Conservation (phyloP, 2,329 filamentous ascomycete genomes). For the Rachicladosporium sp. region DNA sequence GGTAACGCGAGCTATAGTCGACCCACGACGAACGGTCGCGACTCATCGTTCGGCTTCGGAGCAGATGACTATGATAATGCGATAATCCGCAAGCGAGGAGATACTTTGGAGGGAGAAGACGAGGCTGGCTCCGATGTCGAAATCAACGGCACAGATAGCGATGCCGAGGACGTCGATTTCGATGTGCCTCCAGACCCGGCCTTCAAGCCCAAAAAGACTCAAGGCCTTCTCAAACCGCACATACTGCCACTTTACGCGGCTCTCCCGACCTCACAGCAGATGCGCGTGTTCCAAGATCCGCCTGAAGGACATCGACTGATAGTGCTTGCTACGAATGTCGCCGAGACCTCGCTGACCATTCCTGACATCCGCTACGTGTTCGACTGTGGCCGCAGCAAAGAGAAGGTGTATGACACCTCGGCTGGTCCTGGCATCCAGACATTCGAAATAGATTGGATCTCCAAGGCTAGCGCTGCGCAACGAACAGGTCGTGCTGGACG, state of each 20-base stretch:
- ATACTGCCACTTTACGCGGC: conserved; percentile 91
- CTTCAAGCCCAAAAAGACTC: conserved; percentile 29
- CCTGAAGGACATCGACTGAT: conserved; percentile 76
- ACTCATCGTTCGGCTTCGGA: conserved; percentile 6
- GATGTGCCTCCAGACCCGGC: conserved; percentile 39
- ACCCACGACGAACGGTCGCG: too few species aligned
- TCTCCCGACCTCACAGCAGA: conserved; percentile 77
- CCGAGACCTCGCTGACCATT: conserved; percentile 93
- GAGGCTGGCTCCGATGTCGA: conserved; percentile 43
- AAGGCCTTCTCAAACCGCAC: conserved; percentile 57
- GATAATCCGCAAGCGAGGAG: conserved; percentile 27
- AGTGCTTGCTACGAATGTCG: conserved; percentile 88
- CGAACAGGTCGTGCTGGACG: conserved; percentile 86
- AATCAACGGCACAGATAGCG: conserved; percentile 47
- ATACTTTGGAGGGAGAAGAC: conserved; percentile 29
- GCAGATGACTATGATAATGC: conserved; percentile 75
- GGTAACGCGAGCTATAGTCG: conserved; percentile 28
- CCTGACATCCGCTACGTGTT: conserved; percentile 93
- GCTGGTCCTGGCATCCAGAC: conserved; percentile 71
- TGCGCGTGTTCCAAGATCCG: conserved; percentile 70
- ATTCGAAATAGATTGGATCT: conserved; percentile 93
- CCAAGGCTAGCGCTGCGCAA: conserved; percentile 89
- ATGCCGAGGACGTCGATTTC: conserved; percentile 44
- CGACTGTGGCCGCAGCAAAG: conserved; percentile 84
- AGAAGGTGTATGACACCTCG: conserved; percentile 73